Percentiles rank a stretch among this genome's conserved stretches.
Evolutionary conservation across 768 basidiomycete genomes (phyloP).

Genomic region (Leccinum rimulosum): DNA sequence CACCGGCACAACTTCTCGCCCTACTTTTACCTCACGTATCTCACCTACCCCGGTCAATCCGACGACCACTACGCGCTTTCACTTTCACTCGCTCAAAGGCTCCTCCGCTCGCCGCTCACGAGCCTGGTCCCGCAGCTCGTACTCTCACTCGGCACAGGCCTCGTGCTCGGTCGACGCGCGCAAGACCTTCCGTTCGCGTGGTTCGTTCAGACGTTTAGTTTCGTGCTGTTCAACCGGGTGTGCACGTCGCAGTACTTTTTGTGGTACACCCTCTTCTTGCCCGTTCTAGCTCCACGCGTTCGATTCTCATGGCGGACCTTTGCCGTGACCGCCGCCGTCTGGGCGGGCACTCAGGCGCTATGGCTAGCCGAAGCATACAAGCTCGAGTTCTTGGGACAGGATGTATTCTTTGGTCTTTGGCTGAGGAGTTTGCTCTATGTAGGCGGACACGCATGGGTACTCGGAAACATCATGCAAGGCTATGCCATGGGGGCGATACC

Average conservation of each 20-base stretch:
- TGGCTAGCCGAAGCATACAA: conserved; percentile 93
- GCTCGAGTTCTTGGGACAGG: conserved; percentile 81
- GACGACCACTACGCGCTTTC: not conserved
- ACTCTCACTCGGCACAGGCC: conserved; percentile 67
- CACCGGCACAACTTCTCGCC: conserved; percentile 99
- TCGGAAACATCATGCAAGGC: conserved; percentile 58
- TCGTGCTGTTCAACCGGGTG: conserved; percentile 98
- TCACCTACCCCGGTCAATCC: conserved; percentile 60
- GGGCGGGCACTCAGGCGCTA: conserved; percentile 77
- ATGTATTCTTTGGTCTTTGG: conserved; percentile 79
- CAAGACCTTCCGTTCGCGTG: conserved; percentile 75
- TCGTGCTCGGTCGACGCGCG: conserved; percentile 60
- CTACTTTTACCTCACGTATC: conserved; percentile 94
- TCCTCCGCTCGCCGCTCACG: conserved; percentile 70
- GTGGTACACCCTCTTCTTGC: conserved; percentile 91
- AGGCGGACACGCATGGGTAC: conserved; percentile 74
- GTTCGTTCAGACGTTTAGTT: conserved; percentile 88
- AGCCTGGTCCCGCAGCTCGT: conserved; percentile 84
- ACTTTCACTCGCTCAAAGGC: conserved; percentile 36
- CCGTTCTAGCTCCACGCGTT: conserved; percentile 72
- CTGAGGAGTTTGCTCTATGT: conserved; percentile 71
- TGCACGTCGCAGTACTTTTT: conserved; percentile 99
- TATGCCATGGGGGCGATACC: conserved; percentile 28
- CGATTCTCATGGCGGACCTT: conserved; percentile 39
- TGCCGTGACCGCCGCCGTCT: conserved; percentile 45